These are phyloP conservation scores for Blyttiomyces sp. DNA, from an alignment of 371 early-diverging fungal genomes.

Conservation along the genomic window DNA sequence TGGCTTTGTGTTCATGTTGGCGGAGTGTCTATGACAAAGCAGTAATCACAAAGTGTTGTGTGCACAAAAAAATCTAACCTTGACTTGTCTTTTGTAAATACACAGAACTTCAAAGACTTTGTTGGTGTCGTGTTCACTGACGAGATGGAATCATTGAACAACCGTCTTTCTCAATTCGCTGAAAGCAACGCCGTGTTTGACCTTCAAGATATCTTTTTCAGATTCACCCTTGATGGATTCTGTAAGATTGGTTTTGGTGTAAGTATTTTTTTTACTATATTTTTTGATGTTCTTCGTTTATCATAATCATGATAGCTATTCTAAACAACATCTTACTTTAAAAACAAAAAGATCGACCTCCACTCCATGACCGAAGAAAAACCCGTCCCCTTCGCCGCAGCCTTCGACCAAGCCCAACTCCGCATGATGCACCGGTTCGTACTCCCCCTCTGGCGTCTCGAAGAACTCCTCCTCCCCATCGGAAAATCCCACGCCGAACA, in stretches of 20 bases:
- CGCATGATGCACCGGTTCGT: constrained; percentile 9
- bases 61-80: too few species aligned
- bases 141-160: constrained; percentile 12
- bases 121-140: constrained; percentile 34
- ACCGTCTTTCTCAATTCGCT: constrained; percentile 5
- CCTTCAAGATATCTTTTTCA: constrained; percentile 45
- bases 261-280: not conserved
- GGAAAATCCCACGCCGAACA: not conserved
- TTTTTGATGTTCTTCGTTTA: not conserved
- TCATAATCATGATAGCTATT: not conserved
- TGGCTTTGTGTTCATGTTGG: constrained; percentile 54
- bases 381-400: constrained; percentile 1
- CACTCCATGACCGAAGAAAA: not conserved
- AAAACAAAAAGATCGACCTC: constrained; percentile 9
- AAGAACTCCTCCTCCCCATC: constrained; percentile 8
- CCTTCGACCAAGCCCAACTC: constrained; percentile 21
- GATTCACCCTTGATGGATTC: constrained; percentile 52
- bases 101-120: constrained; percentile 59
- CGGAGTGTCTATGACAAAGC: constrained; percentile 14
- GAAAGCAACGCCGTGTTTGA: constrained; percentile 22
- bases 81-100: not conserved
- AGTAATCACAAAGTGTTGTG: too few species aligned
- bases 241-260: constrained; percentile 48
- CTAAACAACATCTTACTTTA: not conserved
- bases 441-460: constrained; percentile 9